Conservation (phyloP, 257 asterid genomes). For the Plantago ovata region DNA sequence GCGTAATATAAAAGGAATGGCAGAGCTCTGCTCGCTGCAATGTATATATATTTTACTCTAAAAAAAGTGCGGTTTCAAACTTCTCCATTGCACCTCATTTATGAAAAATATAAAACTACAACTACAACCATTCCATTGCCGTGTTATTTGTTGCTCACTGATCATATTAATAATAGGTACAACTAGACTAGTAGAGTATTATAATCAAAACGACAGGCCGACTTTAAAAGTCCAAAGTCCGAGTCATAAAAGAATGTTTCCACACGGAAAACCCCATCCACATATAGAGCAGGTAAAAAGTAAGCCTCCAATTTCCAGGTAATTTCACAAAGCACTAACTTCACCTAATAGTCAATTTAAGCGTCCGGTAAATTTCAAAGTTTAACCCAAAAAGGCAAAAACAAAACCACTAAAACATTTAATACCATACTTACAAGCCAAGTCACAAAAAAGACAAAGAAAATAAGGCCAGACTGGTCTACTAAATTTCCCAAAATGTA, state of each 20-base stretch:
- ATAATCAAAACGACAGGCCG: no score
- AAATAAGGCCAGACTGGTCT: conserved; percentile 22
- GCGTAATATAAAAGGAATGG: no score
- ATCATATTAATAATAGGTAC: no score
- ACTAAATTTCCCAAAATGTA: conserved; percentile 19
- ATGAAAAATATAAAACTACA: no score
- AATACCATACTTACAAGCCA: conserved; percentile 4
- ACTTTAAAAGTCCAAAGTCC: not conserved
- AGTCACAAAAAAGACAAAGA: conserved; percentile 14
- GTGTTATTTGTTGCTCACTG: no score
- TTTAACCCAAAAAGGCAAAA: not conserved
- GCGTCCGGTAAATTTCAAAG: not conserved
- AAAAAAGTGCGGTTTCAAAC: no score
- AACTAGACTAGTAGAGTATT: no score
- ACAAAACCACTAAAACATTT: not conserved
- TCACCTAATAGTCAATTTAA: conserved; percentile 14
- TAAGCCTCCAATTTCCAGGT: conserved; percentile 20
- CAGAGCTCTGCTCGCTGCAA: no score
- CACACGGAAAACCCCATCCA: conserved; percentile 10
- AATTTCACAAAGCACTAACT: conserved; percentile 5
- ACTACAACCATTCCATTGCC: no score
- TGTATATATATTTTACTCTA: no score
- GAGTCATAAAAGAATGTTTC: conserved; percentile 4
- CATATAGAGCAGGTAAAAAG: not conserved
- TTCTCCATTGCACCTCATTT: no score